phyloP scores from a whole-genome alignment of 106 monocot genomes.

The Agapanthus africanus region DNA sequence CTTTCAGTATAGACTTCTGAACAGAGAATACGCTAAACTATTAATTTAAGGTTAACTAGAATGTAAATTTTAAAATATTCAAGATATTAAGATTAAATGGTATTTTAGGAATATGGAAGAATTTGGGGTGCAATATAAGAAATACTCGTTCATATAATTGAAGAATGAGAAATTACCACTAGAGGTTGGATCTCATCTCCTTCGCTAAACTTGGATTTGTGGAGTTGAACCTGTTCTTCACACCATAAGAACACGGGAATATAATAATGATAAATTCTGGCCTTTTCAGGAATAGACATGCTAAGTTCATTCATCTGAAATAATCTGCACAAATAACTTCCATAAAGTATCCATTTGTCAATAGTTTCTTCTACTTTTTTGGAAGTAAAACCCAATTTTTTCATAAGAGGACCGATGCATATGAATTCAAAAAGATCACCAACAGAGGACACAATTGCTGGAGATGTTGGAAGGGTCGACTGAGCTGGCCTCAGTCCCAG shows the following conservation, averaged over 20 bases:
- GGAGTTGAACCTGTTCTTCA: constrained; percentile 53
- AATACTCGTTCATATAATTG: neutral
- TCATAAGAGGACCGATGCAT: constrained; percentile 61
- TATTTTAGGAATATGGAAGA: too few species aligned
- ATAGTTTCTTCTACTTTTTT: constrained; percentile 53
- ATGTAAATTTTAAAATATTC: too few species aligned
- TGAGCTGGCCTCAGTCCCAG: constrained; percentile 6
- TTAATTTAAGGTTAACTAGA: too few species aligned
- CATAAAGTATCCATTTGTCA: constrained; percentile 67
- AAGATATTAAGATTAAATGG: too few species aligned
- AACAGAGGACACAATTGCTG: constrained; percentile 62
- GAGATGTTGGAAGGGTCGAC: constrained; percentile 26
- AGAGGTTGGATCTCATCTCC: constrained; percentile 70
- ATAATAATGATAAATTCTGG: constrained; percentile 83
- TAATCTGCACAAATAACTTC: constrained; percentile 48
- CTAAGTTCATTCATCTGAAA: constrained; percentile 57
- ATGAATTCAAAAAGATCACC: constrained; percentile 74
- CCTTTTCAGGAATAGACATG: constrained; percentile 52
- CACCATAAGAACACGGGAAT: constrained; percentile 93
- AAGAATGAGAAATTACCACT: constrained; percentile 39
- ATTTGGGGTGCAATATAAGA: too few species aligned
- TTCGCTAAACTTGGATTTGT: constrained; percentile 39
- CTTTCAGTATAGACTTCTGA: too few species aligned
- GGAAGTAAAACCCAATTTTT: constrained; percentile 48
- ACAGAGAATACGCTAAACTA: too few species aligned